Conservation (phyloP, 352 stramenopile genomes). For the Pythium myriotylum region DNA sequence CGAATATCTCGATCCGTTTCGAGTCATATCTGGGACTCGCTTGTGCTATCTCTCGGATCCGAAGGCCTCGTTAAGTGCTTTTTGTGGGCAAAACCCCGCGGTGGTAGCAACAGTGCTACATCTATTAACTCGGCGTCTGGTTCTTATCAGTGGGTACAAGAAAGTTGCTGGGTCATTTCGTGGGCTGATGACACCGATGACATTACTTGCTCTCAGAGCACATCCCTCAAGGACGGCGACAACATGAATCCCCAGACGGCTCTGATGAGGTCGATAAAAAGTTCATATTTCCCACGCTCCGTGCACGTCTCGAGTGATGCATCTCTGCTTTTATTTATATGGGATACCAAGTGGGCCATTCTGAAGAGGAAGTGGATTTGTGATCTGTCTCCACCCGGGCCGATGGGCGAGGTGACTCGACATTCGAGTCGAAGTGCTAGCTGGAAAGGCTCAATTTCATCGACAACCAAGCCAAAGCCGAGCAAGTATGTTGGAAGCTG, state of each 20-base stretch:
- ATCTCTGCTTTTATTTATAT: slow-evolving; percentile 72
- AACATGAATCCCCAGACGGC: slow-evolving; percentile 84
- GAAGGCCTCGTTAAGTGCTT: slow-evolving; percentile 84
- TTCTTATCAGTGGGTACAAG: slow-evolving; percentile 66
- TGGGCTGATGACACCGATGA: slow-evolving; percentile 83
- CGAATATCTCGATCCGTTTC: slow-evolving; percentile 1
- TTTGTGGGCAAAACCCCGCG: slow-evolving; percentile 72
- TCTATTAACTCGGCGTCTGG: slow-evolving; percentile 9
- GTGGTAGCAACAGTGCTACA: slow-evolving; percentile 23
- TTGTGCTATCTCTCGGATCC: slow-evolving; percentile 74
- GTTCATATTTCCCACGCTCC: slow-evolving; percentile 66
- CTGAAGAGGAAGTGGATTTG: slow-evolving; percentile 84
- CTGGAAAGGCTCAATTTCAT: slow-evolving; percentile 21
- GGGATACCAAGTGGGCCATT: slow-evolving; percentile 74
- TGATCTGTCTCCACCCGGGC: slow-evolving; percentile 34
- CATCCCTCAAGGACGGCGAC: slow-evolving; percentile 74
- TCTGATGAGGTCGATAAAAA: slow-evolving; percentile 83
- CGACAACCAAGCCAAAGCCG: slow-evolving; percentile 32
- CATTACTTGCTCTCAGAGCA: slow-evolving; percentile 85
- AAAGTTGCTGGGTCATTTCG: slow-evolving; percentile 85
- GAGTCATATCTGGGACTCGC: slow-evolving; percentile 56
- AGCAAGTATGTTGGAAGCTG: slow-evolving; percentile 55
- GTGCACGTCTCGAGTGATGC: slow-evolving; percentile 65
- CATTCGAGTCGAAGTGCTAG: slow-evolving; percentile 17
- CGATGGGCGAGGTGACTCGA: neutral